These are phyloP conservation scores for Daphne laureola DNA, from an alignment of 441 rosid species.

Conservation along the genomic window DNA sequence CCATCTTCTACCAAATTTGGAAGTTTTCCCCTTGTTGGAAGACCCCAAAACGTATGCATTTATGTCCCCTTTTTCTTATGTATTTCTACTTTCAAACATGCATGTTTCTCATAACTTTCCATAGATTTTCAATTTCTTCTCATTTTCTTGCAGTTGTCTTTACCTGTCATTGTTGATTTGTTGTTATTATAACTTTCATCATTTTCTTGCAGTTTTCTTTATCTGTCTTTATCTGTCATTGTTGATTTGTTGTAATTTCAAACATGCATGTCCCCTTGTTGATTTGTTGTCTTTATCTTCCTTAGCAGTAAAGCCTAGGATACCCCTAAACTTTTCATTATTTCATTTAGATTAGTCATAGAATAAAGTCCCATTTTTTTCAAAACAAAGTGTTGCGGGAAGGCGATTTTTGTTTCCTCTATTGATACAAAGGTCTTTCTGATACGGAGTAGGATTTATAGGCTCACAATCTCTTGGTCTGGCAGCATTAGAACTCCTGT, in stretches of 20 bases:
- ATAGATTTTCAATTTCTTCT: no score
- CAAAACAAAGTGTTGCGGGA: no score
- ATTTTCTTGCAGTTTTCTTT: background rate
- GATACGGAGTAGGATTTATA: no score
- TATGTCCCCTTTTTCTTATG: conserved; percentile 9
- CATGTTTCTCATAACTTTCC: no score
- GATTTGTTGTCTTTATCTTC: background rate
- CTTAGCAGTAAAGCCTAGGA: background rate
- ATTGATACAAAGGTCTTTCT: no score
- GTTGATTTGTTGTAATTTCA: background rate
- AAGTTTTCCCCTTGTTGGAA: conserved; percentile 79
- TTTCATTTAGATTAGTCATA: no score
- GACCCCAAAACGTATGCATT: conserved; percentile 72
- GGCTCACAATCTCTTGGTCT: no score
- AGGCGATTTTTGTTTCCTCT: no score
- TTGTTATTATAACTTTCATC: background rate
- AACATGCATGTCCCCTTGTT: no score
- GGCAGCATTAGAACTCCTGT: no score
- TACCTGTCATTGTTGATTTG: background rate
- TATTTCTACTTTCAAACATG: background rate
- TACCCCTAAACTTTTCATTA: no score
- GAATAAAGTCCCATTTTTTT: no score
- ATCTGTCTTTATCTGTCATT: background rate
- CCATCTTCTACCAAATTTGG: conserved; percentile 93
- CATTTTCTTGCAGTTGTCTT: background rate